These are phyloP conservation scores for Colletotrichum australisinense DNA, from an alignment of 2,329 filamentous ascomycete species.

Conservation along the genomic window DNA sequence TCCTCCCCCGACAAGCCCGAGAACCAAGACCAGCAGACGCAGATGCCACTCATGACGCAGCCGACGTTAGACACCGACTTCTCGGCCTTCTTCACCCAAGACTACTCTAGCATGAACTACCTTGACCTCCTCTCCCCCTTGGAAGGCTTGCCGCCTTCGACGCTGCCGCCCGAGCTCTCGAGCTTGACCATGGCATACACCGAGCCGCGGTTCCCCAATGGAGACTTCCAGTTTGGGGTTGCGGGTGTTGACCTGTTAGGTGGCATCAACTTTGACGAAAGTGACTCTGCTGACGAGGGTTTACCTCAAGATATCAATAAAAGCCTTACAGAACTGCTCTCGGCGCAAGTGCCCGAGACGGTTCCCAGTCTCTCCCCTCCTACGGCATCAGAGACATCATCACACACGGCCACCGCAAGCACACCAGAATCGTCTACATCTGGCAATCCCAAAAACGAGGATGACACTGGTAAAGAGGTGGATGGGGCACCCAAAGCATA, in stretches of 20 bases:
- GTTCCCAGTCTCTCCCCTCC: constrained; percentile 6
- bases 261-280: constrained; percentile 47
- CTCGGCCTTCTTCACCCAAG: constrained; percentile 47
- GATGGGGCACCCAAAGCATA: constrained; percentile 14
- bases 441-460: neutral
- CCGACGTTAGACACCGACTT: constrained; percentile 45
- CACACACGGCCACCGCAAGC: constrained; percentile 12
- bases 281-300: constrained; percentile 39
- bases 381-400: constrained; percentile 20
- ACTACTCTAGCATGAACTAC: constrained; percentile 45
- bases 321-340: constrained; percentile 23
- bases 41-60: constrained; percentile 26
- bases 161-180: constrained; percentile 16
- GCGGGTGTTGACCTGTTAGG: constrained; percentile 45
- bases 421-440: constrained; percentile 20
- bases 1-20: constrained; percentile 3
- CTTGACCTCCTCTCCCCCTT: constrained; percentile 46
- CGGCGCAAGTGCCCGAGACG: constrained; percentile 21
- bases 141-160: constrained; percentile 15
- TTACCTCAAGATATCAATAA: constrained; percentile 44
- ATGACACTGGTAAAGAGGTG: neutral
- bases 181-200: constrained; percentile 22
- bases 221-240: constrained; percentile 35
- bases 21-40: constrained; percentile 1
- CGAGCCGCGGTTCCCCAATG: constrained; percentile 30